A percentile compares a stretch with the other conserved stretches of the same genome.
Evolutionary conservation across 1,284 basidiomycete genomes (phyloP).

Genomic region (Trichosporon sp.): DNA sequence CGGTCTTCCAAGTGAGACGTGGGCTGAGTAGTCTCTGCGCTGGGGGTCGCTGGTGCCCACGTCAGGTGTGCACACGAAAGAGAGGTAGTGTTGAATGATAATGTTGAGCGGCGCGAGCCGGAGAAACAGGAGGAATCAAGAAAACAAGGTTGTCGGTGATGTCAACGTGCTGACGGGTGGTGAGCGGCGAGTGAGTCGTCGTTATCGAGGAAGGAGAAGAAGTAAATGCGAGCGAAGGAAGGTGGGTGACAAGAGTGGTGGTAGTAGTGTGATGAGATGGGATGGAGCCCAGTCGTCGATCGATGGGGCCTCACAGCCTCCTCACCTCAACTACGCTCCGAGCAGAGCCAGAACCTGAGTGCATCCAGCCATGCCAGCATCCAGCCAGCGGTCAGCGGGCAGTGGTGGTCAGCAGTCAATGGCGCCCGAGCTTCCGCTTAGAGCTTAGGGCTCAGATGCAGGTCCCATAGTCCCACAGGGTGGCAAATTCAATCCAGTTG

Average conservation of each 20-base stretch:
- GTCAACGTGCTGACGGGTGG: background rate
- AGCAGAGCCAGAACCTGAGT: background rate
- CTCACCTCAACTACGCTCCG: background rate
- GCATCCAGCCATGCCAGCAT: too few species aligned
- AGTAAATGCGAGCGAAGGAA: background rate
- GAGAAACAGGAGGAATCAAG: background rate
- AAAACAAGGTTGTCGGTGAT: background rate
- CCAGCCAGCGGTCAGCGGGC: background rate
- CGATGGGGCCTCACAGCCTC: background rate
- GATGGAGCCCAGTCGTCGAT: conserved; percentile 4
- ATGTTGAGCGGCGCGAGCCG: background rate
- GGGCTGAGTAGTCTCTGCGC: background rate
- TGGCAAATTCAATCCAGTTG: background rate
- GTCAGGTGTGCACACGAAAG: background rate
- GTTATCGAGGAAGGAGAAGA: background rate
- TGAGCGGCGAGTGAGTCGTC: background rate
- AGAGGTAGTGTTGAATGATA: background rate
- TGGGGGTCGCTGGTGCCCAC: background rate
- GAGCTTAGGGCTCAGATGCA: background rate
- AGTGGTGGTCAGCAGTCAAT: too few species aligned
- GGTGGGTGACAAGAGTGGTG: background rate
- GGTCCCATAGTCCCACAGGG: background rate
- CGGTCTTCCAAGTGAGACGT: background rate
- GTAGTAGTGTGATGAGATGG: background rate
- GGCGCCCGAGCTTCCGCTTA: background rate